Conservation (phyloP, 192 early-diverging fungal species). For the Rhizophagus sp. region DNA sequence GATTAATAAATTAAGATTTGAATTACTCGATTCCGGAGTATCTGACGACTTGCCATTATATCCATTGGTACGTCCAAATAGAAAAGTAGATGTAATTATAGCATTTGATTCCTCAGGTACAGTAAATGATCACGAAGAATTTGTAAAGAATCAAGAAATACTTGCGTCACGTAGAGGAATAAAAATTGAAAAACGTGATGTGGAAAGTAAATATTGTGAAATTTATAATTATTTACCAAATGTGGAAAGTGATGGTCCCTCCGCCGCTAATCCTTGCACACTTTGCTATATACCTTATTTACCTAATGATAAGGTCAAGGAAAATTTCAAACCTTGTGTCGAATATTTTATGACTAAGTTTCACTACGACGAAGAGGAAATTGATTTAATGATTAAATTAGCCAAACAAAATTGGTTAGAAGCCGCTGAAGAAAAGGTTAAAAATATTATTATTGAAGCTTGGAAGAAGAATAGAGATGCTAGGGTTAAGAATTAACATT, state of each 20-base stretch:
- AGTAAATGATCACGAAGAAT: neutral
- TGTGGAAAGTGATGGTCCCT: neutral
- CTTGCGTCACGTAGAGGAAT: slow-evolving; percentile 1
- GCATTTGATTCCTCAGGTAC: slow-evolving; percentile 56
- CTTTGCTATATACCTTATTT: slow-evolving; percentile 70
- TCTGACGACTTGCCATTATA: slow-evolving; percentile 83
- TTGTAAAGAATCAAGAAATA: neutral
- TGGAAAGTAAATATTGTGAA: slow-evolving; percentile 15
- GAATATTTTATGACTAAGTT: slow-evolving; percentile 45
- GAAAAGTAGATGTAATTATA: slow-evolving; percentile 71
- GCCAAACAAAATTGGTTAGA: slow-evolving; percentile 49
- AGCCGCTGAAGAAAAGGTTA: slow-evolving; percentile 34
- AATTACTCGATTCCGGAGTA: slow-evolving; percentile 75
- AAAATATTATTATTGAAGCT: slow-evolving; percentile 35
- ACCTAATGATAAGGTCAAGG: slow-evolving; percentile 54
- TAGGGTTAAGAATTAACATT: no score
- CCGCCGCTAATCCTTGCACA: slow-evolving; percentile 41
- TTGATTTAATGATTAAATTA: slow-evolving; percentile 58
- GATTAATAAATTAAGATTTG: neutral
- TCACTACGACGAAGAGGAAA: slow-evolving; percentile 41
- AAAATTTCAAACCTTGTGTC: slow-evolving; percentile 62
- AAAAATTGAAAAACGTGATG: neutral
- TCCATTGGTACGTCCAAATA: slow-evolving; percentile 61
- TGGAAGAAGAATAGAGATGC: slow-evolving; percentile 38
- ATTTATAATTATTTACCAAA: slow-evolving; percentile 24